A percentile compares a stretch with the other conserved stretches of the same genome.
Evolutionary conservation across 78 protist genomes (phyloP).

Genomic region (Dictyostelium capitatum): DNA sequence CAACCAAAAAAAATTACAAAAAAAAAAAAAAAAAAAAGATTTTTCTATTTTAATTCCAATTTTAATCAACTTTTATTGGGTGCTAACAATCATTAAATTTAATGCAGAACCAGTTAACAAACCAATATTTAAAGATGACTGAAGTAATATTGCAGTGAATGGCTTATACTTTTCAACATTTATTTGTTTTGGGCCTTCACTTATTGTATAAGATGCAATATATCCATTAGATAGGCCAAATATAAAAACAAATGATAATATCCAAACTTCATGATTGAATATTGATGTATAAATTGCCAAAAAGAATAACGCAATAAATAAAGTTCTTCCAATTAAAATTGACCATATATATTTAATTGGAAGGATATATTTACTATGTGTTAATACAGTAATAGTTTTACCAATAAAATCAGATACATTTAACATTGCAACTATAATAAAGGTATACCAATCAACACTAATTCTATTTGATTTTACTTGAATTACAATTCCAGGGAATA

Average conservation of each 20-base stretch:
- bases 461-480: slow-evolving; percentile 14
- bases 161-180: slow-evolving; percentile 2
- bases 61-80: slow-evolving; percentile 1
- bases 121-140: not conserved
- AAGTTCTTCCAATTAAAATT: slow-evolving; percentile 12
- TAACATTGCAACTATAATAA: not conserved
- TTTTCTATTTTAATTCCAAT: slow-evolving; percentile 8
- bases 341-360: slow-evolving; percentile 13
- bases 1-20: too few relatives aligned
- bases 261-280: slow-evolving; percentile 10
- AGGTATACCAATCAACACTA: slow-evolving; percentile 37
- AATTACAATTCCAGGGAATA: slow-evolving; percentile 49
- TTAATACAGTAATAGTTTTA: not conserved
- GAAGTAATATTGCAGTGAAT: not conserved
- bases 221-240: slow-evolving; percentile 29
- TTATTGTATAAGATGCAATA: slow-evolving; percentile 6
- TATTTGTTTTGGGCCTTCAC: slow-evolving; percentile 68
- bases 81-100: not conserved
- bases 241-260: slow-evolving; percentile 14
- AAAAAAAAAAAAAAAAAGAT: too few relatives aligned
- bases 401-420: slow-evolving; percentile 59
- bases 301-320: slow-evolving; percentile 35
- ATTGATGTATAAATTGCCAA: not conserved
- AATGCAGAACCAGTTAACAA: not conserved
- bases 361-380: not conserved